Conservation (phyloP, 2,329 filamentous ascomycete genomes). For the Pseudogymnoascus sp. region DNA sequence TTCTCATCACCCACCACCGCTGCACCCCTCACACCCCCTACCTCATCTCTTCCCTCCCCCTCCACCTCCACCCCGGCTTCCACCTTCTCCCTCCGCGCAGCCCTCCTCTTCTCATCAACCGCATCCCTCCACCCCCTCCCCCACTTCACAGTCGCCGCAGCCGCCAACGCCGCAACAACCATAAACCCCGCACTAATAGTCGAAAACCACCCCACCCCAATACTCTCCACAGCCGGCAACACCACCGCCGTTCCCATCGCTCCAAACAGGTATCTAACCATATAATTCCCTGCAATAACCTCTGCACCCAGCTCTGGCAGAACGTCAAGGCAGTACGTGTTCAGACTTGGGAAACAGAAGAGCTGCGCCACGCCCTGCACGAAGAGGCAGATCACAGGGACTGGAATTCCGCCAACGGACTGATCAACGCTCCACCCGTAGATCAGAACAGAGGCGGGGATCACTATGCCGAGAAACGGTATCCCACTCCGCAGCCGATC, state of each 20-base stretch:
- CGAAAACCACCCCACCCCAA: conserved; percentile 76
- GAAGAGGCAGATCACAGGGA: conserved; percentile 68
- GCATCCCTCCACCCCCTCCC: conserved; percentile 32
- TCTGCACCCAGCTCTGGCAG: conserved; percentile 65
- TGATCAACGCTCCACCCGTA: conserved; percentile 56
- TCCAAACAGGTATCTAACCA: conserved; percentile 67
- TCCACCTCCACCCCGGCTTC: not conserved
- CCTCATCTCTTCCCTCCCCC: not conserved
- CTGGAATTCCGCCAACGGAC: conserved; percentile 42
- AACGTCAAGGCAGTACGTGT: conserved; percentile 77
- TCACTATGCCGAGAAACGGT: conserved; percentile 46
- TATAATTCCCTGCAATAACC: conserved; percentile 73
- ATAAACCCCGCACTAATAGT: conserved; percentile 59
- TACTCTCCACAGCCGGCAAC: conserved; percentile 62
- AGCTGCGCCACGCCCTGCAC: conserved; percentile 65
- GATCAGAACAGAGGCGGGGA: conserved; percentile 56
- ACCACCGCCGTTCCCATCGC: conserved; percentile 63
- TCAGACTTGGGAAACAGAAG: conserved; percentile 67
- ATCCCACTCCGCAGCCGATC: conserved; percentile 57
- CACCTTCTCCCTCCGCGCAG: conserved; percentile 26
- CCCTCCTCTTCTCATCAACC: conserved; percentile 42
- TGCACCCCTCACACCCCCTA: not conserved
- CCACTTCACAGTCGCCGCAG: conserved; percentile 21
- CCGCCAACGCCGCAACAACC: conserved; percentile 27
- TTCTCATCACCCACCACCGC: not conserved